phyloP scores from a whole-genome alignment of 257 asterid species.

The Przewalskia tangutica region DNA sequence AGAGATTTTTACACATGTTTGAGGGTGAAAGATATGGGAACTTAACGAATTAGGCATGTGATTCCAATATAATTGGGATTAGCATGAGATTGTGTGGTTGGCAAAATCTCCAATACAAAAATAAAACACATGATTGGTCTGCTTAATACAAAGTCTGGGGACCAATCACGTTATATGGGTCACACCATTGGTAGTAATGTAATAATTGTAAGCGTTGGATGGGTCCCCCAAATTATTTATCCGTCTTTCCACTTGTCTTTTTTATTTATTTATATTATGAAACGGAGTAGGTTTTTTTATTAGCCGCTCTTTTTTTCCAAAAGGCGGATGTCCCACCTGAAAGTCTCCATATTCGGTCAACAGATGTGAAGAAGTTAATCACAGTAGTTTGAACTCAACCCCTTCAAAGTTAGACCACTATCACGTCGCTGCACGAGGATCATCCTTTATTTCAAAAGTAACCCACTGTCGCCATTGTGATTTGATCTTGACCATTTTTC shows the following conservation, averaged over 20 bases:
- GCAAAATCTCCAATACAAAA: background rate
- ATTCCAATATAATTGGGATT: slow-evolving; percentile 1
- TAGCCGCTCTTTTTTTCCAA: background rate
- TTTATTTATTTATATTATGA: background rate
- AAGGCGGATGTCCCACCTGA: too few relatives aligned
- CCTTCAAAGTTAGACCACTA: too few relatives aligned
- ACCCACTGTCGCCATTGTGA: too few relatives aligned
- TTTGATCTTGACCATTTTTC: too few relatives aligned
- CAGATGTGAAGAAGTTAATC: too few relatives aligned
- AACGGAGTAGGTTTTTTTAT: background rate
- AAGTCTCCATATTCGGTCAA: too few relatives aligned
- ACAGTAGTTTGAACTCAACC: too few relatives aligned
- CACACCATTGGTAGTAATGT: background rate
- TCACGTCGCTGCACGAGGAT: too few relatives aligned
- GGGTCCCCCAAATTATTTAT: background rate
- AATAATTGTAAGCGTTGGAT: background rate
- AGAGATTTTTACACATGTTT: background rate
- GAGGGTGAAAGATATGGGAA: background rate
- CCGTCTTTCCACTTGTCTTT: background rate
- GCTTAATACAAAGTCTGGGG: background rate
- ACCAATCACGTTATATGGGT: background rate
- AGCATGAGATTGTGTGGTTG: background rate
- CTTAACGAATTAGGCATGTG: background rate
- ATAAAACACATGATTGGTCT: background rate
- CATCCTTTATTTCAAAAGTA: too few relatives aligned